These are phyloP conservation scores for Candida pseudoglaebosa DNA, from an alignment of 805 yeast genomes.

Conservation along the genomic window DNA sequence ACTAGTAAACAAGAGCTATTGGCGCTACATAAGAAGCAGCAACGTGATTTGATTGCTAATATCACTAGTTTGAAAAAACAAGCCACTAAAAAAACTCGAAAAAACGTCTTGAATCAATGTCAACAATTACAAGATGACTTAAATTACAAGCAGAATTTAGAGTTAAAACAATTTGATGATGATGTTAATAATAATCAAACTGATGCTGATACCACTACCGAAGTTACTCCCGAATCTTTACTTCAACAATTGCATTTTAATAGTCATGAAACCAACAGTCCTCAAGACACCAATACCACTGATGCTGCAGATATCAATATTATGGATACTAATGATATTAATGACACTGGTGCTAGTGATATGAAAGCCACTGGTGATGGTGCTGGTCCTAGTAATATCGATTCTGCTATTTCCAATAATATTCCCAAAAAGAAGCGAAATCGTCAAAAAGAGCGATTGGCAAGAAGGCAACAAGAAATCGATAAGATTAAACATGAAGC, in stretches of 20 bases:
- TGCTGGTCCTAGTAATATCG: conserved; percentile 2
- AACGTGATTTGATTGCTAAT: conserved; percentile 59
- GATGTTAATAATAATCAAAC: conserved; percentile 7
- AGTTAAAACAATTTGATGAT: conserved; percentile 29
- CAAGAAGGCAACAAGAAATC: conserved; percentile 68
- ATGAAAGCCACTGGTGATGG: not conserved
- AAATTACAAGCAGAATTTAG: conserved; percentile 51
- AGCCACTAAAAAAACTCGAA: conserved; percentile 75
- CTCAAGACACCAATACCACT: not conserved
- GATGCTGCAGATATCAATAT: not conserved
- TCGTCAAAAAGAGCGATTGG: conserved; percentile 80
- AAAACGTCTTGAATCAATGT: conserved; percentile 59
- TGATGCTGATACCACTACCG: conserved; percentile 18
- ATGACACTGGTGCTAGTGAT: not conserved
- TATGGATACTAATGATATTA: not conserved
- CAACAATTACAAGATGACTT: conserved; percentile 55
- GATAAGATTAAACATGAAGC: conserved; percentile 66
- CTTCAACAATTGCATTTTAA: conserved; percentile 46
- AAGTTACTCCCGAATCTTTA: conserved; percentile 62
- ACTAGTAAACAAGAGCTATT: conserved; percentile 41
- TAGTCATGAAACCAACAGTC: conserved; percentile 2
- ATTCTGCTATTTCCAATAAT: not conserved
- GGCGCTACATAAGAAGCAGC: conserved; percentile 66
- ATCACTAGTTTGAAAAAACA: conserved; percentile 78
- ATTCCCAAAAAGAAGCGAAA: conserved; percentile 47